Evolutionary conservation across 306 rosid genomes (phyloP), one percentile per base, ranked within the genome.

Genomic region (Prunus mongolica): DNA sequence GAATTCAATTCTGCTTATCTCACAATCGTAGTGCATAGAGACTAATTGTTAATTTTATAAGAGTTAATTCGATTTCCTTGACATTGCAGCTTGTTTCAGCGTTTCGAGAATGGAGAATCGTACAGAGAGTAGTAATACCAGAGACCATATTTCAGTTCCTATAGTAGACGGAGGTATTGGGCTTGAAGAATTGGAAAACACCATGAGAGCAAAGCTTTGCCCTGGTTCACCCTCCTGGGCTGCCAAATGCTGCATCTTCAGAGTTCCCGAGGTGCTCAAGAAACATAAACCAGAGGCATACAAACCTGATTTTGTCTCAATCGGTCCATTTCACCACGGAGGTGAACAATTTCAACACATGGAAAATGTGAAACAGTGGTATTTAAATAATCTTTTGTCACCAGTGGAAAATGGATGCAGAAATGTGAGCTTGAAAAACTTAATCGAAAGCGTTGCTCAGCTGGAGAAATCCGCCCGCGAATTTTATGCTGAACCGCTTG

Each of bases 251-350:
- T 64, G 81, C 60, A 81, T 76, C 57, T 81, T 76, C 75, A 71
- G 5, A 66, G 55, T 54, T 15, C 84, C 74, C 3, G 7, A 9
- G 20, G 46, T 76, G 41, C 70, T 76, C 38, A 15, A 9, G 3
- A 12, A 66, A 9, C 41, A 45, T 15, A 76, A 58, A 14, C 12
- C 15, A 6, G 20, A 45, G 10, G 74, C 78, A 18, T 65, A 56
- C 12, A 18, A 10, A 1, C 78, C 78, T 0, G 44, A 76, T 16
- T 27, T 22, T 3, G 46, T 81, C 13, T 55, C 78, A 19, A 64
- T 81, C 20, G 77, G 84, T 16, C 80, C 76, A 2, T 62, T 69
- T 10, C 84, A 60, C 16, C 69, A 10, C 11, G 13, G 51, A 8
- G 1, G 9, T 1, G 6, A 49, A 44, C 3, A 27, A 10, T 51